Conservation (phyloP, 2,329 filamentous ascomycete genomes). For the Penicillium rolfsii region DNA sequence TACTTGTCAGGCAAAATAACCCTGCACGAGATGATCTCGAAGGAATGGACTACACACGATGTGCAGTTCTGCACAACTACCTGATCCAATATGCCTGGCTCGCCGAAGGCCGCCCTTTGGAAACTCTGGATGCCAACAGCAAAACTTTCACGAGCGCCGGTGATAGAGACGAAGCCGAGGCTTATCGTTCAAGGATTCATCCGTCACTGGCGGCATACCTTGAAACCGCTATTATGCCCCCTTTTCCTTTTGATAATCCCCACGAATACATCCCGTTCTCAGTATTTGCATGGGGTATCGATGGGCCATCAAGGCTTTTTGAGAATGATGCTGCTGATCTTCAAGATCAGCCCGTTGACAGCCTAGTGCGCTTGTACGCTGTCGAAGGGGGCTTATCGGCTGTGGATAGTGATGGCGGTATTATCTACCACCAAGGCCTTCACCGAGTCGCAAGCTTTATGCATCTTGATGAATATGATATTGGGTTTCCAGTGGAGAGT, state of each 20-base stretch:
- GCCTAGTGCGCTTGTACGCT: conserved; percentile 31
- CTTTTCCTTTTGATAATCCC: conserved; percentile 14
- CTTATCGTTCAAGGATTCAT: conserved; percentile 30
- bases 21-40: conserved; percentile 30
- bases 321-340: conserved; percentile 27
- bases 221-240: conserved; percentile 16
- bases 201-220: conserved; percentile 33
- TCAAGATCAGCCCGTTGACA: conserved; percentile 24
- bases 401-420: conserved; percentile 27
- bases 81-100: conserved; percentile 34
- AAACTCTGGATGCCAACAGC: conserved; percentile 19
- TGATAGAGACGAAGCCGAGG: conserved; percentile 26
- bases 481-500: conserved; percentile 21
- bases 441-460: conserved; percentile 22
- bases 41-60: conserved; percentile 35
- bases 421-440: conserved; percentile 34
- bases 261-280: conserved; percentile 17
- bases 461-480: conserved; percentile 12
- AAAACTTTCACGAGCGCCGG: conserved; percentile 30
- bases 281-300: conserved; percentile 31
- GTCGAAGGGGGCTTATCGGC: conserved; percentile 19
- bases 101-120: conserved; percentile 28
- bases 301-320: conserved; percentile 26
- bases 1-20: conserved; percentile 34
- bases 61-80: conserved; percentile 39